phyloP scores from a whole-genome alignment of 768 basidiomycete species.

The Lactifluus volemus region DNA sequence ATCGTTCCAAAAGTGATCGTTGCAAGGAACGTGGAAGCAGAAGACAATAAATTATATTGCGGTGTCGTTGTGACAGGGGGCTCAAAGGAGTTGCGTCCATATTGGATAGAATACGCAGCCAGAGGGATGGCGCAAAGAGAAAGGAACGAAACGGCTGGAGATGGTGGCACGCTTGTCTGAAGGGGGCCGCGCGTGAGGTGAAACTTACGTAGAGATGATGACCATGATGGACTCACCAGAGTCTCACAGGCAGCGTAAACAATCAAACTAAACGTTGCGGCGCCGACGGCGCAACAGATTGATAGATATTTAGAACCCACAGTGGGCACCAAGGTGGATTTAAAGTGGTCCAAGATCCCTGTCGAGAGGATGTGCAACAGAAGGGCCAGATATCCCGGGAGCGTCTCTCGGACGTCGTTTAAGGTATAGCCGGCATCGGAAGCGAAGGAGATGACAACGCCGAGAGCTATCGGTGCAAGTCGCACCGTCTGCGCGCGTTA shows the following conservation, averaged over 20 bases:
- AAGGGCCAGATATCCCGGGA: constrained; percentile 63
- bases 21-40: constrained; percentile 40
- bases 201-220: neutral
- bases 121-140: constrained; percentile 54
- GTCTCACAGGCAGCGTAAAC: constrained; percentile 54
- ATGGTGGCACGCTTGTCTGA: constrained; percentile 27
- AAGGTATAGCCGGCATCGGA: constrained; percentile 43
- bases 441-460: constrained; percentile 47
- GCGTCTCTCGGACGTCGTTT: constrained; percentile 33
- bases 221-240: constrained; percentile 35
- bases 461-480: constrained; percentile 36
- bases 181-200: neutral
- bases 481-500: constrained; percentile 37
- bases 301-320: constrained; percentile 48
- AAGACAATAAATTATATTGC: constrained; percentile 53
- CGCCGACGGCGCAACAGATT: constrained; percentile 51
- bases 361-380: constrained; percentile 51
- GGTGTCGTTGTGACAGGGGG: constrained; percentile 40
- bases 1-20: constrained; percentile 49
- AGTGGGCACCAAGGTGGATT: constrained; percentile 46
- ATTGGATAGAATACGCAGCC: constrained; percentile 53
- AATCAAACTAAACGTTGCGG: constrained; percentile 52
- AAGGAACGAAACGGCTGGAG: constrained; percentile 46
- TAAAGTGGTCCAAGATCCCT: constrained; percentile 53
- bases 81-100: constrained; percentile 43